Evolutionary conservation across 2,329 filamentous ascomycete genomes (phyloP).

Genomic region (Penicillium sp.): DNA sequence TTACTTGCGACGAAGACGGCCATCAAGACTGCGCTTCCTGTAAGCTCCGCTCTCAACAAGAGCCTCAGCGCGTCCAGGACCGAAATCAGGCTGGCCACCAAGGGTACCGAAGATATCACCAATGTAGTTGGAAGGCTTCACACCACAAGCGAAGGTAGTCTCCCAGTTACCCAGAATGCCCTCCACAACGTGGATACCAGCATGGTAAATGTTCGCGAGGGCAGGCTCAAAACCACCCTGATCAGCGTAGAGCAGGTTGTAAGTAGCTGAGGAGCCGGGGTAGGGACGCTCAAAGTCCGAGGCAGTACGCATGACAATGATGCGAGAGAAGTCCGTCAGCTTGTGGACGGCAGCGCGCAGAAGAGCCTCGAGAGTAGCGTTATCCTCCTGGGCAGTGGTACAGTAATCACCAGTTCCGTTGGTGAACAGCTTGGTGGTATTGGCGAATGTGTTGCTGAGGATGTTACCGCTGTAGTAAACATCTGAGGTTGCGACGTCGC

Average conservation of each 20-base stretch:
- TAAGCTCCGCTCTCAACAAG: slow-evolving; percentile 22
- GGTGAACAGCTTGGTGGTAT: slow-evolving; percentile 63
- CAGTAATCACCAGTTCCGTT: slow-evolving; percentile 69
- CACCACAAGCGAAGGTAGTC: slow-evolving; percentile 55
- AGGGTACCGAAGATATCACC: slow-evolving; percentile 71
- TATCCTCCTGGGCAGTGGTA: slow-evolving; percentile 72
- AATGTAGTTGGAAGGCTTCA: slow-evolving; percentile 64
- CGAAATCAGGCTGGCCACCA: slow-evolving; percentile 66
- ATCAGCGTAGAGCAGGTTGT: slow-evolving; percentile 60
- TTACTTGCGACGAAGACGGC: slow-evolving; percentile 4
- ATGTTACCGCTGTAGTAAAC: slow-evolving; percentile 67
- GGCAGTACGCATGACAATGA: slow-evolving; percentile 67
- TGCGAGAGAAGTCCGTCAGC: slow-evolving; percentile 63
- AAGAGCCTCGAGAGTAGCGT: slow-evolving; percentile 65
- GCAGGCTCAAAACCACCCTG: slow-evolving; percentile 66
- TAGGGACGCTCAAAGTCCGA: slow-evolving; percentile 72
- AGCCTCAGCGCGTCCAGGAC: slow-evolving; percentile 33
- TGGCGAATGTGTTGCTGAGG: slow-evolving; percentile 64
- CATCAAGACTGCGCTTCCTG: slow-evolving; percentile 18
- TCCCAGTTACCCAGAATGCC: slow-evolving; percentile 65
- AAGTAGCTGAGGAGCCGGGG: slow-evolving; percentile 54
- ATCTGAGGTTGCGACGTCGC: slow-evolving; percentile 69
- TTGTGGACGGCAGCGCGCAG: slow-evolving; percentile 58
- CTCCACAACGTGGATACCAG: slow-evolving; percentile 63
- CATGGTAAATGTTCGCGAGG: slow-evolving; percentile 64